These are phyloP conservation scores for Glycine soja DNA, from an alignment of 306 rosid genomes.

Conservation along the genomic window DNA sequence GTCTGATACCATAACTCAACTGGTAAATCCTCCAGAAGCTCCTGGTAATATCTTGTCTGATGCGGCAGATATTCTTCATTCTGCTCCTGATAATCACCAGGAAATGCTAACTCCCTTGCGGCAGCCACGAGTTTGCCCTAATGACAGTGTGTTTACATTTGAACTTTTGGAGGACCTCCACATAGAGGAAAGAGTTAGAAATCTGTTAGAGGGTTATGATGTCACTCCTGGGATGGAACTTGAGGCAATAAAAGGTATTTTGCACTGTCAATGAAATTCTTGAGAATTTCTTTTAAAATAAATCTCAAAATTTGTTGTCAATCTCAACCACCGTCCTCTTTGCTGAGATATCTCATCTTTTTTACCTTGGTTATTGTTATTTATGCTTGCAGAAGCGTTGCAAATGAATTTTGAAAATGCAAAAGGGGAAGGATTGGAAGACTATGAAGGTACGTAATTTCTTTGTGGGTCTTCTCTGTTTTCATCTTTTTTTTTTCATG, in stretches of 20 bases:
- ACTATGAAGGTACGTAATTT: constrained; percentile 65
- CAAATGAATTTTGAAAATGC: constrained; percentile 71
- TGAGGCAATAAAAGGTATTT: constrained; percentile 79
- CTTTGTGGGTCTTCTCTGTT: constrained; percentile 11
- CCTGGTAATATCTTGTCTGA: constrained; percentile 90
- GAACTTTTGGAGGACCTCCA: constrained; percentile 65
- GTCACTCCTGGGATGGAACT: constrained; percentile 90
- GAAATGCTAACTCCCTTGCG: constrained; percentile 44
- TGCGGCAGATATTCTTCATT: constrained; percentile 61
- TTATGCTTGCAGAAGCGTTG: constrained; percentile 76
- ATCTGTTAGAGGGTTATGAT: constrained; percentile 74
- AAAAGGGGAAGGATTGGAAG: constrained; percentile 61
- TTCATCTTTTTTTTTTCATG: neutral
- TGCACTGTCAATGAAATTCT: constrained; percentile 34
- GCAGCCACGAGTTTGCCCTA: constrained; percentile 49
- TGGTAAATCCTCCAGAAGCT: constrained; percentile 97
- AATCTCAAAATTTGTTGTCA: constrained; percentile 9
- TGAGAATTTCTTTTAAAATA: constrained; percentile 11
- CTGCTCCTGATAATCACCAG: constrained; percentile 52
- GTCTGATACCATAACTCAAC: constrained; percentile 76
- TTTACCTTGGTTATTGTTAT: constrained; percentile 35
- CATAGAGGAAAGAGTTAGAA: constrained; percentile 86
- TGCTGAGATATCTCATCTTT: constrained; percentile 38
- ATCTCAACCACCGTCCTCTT: neutral
- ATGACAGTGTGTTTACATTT: constrained; percentile 48